Evolutionary conservation across 1,284 basidiomycete genomes (phyloP).

Genomic region (Thelephora terrestris): DNA sequence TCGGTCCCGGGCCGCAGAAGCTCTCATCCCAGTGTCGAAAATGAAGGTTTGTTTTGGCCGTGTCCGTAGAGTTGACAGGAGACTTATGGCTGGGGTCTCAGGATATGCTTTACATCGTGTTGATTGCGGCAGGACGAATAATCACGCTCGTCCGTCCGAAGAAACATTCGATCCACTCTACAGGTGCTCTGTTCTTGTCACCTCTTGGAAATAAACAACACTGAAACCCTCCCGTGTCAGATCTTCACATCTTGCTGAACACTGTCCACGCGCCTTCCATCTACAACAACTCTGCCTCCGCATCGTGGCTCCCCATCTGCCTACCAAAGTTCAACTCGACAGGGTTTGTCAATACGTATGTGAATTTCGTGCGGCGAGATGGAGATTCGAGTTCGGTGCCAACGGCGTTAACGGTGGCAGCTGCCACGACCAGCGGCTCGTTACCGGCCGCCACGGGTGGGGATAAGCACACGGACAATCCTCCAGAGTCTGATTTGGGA

Average conservation of each 20-base stretch:
- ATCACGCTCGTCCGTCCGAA: slow-evolving; percentile 84
- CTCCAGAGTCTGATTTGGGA: too few species aligned
- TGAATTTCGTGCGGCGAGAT: slow-evolving; percentile 52
- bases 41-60: slow-evolving; percentile 49
- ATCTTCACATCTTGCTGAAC: slow-evolving; percentile 83
- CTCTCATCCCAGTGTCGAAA: slow-evolving; percentile 68
- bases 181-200: slow-evolving; percentile 40
- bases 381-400: slow-evolving; percentile 1
- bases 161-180: slow-evolving; percentile 92
- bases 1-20: slow-evolving; percentile 65
- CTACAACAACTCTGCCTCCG: slow-evolving; percentile 60
- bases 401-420: background rate
- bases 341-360: slow-evolving; percentile 90
- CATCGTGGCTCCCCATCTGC: slow-evolving; percentile 93
- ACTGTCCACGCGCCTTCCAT: slow-evolving; percentile 64
- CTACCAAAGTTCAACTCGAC: slow-evolving; percentile 89
- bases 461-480: too few species aligned
- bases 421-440: background rate
- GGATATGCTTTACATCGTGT: slow-evolving; percentile 87
- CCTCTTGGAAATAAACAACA: background rate
- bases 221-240: slow-evolving; percentile 27
- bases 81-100: slow-evolving; percentile 19
- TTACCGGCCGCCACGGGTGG: too few species aligned
- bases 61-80: background rate
- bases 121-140: slow-evolving; percentile 72